Base-by-base conservation (phyloP, 2,329 filamentous ascomycete genomes). In the Chaetomiaceae sp. region DNA sequence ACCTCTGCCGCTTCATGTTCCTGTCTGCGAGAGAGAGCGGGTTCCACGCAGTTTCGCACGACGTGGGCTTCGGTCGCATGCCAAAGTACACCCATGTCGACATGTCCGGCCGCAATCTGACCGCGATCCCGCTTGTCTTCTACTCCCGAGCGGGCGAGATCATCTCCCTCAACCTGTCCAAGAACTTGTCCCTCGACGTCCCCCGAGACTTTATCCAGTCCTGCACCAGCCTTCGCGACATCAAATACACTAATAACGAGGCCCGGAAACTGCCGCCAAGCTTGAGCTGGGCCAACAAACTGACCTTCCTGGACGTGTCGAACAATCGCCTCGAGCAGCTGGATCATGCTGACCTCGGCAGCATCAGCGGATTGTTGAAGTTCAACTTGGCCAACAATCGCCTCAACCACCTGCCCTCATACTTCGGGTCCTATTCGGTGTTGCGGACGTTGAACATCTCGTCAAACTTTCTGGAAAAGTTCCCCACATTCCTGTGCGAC, bases 171-270 rank as follows among this genome's bases (percentile, higher is more conserved):
- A 97, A 99, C 63, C 75, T 99, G 9, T 97, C 93, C 1, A 82
- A 89, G 33, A 99, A 99, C 61, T 73, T 97, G 39, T 93, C 90
- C 0, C 76, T 99, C 23, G 89, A 96, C 61, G 84, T 99, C 13
- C 93, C 93, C 0, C 89, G 90, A 63, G 93, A 99, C 68, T 99
- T 99, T 65, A 91, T 99, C 49, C 89, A 95, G 66, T 87, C 89
- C 23, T 99, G 93, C 70, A 83, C 86, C 60, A 90, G 92, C 63
- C 74, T 99, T 17, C 83, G 92, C 44, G 93, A 99, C 66, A 93
- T 99, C 75, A 96, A 95, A 64, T 99, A 87, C 68, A 90, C 88
- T 60, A 92, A 90, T 64, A 97, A 97, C 62, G 93, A 99, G 67
- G 89, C 91, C 3, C 84, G 87, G 67, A 85, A 86, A 62, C 73